Evolutionary conservation across 148 eudicot species (phyloP).

Genomic region (Rheum nobile): DNA sequence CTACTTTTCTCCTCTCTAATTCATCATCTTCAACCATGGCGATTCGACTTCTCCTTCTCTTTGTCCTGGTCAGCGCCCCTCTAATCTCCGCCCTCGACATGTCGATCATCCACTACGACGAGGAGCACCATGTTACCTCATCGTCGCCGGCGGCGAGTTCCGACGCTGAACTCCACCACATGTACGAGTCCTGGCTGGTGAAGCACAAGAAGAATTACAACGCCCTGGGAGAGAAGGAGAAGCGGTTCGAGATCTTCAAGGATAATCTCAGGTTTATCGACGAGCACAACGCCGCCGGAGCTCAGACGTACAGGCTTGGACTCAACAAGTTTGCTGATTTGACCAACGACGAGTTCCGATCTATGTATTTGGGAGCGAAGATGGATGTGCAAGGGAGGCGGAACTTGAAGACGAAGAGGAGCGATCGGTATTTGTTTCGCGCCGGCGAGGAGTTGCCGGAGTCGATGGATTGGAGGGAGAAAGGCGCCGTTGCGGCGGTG

Average conservation of each 20-base stretch:
- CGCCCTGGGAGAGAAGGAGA: slow-evolving; percentile 53
- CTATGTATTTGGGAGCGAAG: slow-evolving; percentile 30
- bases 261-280: slow-evolving; percentile 48
- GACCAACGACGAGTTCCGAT: slow-evolving; percentile 71
- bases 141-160: slow-evolving; percentile 12
- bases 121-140: slow-evolving; percentile 13
- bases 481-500: slow-evolving; percentile 62
- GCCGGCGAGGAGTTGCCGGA: slow-evolving; percentile 53
- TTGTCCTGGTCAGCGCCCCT: slow-evolving; percentile 14
- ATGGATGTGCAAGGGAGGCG: slow-evolving; percentile 10
- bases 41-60: slow-evolving; percentile 10
- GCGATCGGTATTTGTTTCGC: slow-evolving; percentile 31
- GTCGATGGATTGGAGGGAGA: slow-evolving; percentile 66
- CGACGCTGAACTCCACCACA: slow-evolving; percentile 26
- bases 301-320: slow-evolving; percentile 35
- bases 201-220: slow-evolving; percentile 44
- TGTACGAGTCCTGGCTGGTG: slow-evolving; percentile 64
- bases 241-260: slow-evolving; percentile 56
- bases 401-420: slow-evolving; percentile 3
- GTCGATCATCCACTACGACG: slow-evolving; percentile 56
- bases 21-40: slow-evolving; percentile 12
- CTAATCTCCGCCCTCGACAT: slow-evolving; percentile 51
- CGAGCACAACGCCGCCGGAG: slow-evolving; percentile 27
- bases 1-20: background rate
- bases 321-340: slow-evolving; percentile 67